Evolutionary conservation across 225 moss, liverwort and hornwort species (phyloP), one percentile per base, ranked within the genome.

Genomic region (Polytrichum commune): DNA sequence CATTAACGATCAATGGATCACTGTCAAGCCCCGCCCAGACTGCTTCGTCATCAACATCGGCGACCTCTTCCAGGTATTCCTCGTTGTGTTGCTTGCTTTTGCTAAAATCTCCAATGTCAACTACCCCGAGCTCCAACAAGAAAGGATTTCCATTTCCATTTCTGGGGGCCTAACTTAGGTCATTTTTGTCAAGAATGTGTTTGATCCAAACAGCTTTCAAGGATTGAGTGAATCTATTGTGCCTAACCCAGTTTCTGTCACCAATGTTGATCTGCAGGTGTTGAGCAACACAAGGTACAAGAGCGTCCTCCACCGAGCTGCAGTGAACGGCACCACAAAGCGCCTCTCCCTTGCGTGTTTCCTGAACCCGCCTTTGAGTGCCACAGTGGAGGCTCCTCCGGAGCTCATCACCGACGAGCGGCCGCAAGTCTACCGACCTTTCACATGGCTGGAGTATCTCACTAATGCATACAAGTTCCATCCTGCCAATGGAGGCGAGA

Each of bases 271-370:
- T 9, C 32, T 70, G 60, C 74, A 91, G 90, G 85, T 88, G 4
- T 26, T 91, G 76, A 88, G 85, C 72, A 91, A 91, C 60, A 81
- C 79, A 10, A 68, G 78, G 69, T 91, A 86, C 76, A 88, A 79
- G 70, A 88, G 90, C 64, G 86, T 88, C 61, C 38, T 86, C 64
- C 90, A 91, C 70, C 65, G 88, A 62, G 88, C 85, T 32, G 72
- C 82, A 13, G 90, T 91, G 74, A 88, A 91, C 67, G 76, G 80
- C 29, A 78, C 75, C n/a, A 81, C 79, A 25, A 79, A 81, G 67
- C 83, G 90, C 9, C 67, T 91, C 22, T 91, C 90, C 1, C 68
- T 91, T 28, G 88, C 86, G 8, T 88, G 85, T 28, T 88, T 91
- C 19, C 38, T 91, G 66, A 80, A 86, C 46, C 80, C 82, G 0